phyloP scores from a whole-genome alignment of 2,329 filamentous ascomycete genomes.

The Arachnomyces sp. region DNA sequence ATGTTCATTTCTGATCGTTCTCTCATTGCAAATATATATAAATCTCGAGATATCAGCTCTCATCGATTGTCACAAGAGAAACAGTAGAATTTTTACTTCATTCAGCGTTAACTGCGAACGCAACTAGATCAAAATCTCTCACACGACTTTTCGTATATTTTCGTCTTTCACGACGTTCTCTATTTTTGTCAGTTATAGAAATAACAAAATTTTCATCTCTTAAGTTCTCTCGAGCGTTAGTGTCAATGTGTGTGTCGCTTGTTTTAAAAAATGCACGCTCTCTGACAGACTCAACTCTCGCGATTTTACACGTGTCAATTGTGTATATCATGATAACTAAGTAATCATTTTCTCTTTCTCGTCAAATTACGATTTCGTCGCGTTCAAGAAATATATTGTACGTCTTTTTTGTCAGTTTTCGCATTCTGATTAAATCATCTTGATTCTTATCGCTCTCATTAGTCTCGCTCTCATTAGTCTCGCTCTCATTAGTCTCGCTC shows the following conservation, averaged over 20 bases:
- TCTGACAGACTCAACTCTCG: conserved; percentile 6
- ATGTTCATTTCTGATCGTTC: conserved; percentile 3
- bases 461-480: too few species aligned
- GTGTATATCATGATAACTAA: conserved; percentile 9
- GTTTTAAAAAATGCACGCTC: conserved; percentile 6
- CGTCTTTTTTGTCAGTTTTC: conserved; percentile 5
- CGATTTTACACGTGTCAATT: conserved; percentile 2
- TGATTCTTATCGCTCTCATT: too few species aligned
- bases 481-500: too few species aligned
- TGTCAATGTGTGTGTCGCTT: too few species aligned
- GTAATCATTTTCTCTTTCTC: conserved; percentile 2
- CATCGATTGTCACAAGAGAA: conserved; percentile 5
- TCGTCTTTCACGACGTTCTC: conserved; percentile 1
- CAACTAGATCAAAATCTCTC: conserved; percentile 6
- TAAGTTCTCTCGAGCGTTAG: too few species aligned
- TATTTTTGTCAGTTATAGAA: background rate
- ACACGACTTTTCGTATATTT: background rate
- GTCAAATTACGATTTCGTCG: conserved; percentile 3
- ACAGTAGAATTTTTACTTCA: conserved; percentile 7
- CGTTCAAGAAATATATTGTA: conserved; percentile 5
- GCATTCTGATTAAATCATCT: conserved; percentile 6
- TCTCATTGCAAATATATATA: conserved; percentile 10
- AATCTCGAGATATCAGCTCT: conserved; percentile 13
- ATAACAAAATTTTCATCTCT: too few species aligned
- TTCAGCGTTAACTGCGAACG: conserved; percentile 4